phyloP scores from a whole-genome alignment of 75 land plant genomes.

The Isoetes taiwanensis region DNA sequence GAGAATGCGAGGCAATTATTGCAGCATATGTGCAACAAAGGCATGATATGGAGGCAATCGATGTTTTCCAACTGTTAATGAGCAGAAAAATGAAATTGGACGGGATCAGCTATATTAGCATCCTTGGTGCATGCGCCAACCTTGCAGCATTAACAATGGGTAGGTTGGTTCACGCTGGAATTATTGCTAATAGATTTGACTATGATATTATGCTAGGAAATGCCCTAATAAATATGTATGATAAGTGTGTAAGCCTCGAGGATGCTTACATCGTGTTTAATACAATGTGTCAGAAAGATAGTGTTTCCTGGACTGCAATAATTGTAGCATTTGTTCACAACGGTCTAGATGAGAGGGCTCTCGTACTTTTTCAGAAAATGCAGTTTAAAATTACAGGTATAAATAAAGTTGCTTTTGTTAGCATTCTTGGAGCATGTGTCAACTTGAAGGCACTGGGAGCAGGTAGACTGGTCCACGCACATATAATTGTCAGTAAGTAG shows the following conservation, averaged over 20 bases:
- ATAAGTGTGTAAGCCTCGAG: constrained; percentile 27
- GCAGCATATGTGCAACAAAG: too few species aligned
- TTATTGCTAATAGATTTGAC: too few species aligned
- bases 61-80: too few species aligned
- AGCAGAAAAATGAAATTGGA: too few species aligned
- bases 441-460: constrained; percentile 7
- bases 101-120: too few species aligned
- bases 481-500: constrained; percentile 16
- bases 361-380: constrained; percentile 36
- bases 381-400: constrained; percentile 22
- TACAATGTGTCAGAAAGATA: constrained; percentile 34
- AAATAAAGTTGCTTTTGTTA: constrained; percentile 36
- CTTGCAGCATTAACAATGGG: too few species aligned
- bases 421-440: constrained; percentile 20
- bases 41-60: too few species aligned
- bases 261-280: constrained; percentile 32
- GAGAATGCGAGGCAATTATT: too few species aligned
- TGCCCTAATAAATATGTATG: constrained; percentile 42
- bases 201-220: constrained; percentile 31
- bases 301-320: constrained; percentile 57
- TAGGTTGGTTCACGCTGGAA: too few species aligned
- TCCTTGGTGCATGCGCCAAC: too few species aligned
- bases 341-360: constrained; percentile 21
- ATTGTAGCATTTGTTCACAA: constrained; percentile 39
- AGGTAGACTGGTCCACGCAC: constrained; percentile 35